Percentiles rank a stretch among this genome's conserved stretches.
Conservation (phyloP, 805 yeast genomes). For the Sugiyamaella floridensis region DNA sequence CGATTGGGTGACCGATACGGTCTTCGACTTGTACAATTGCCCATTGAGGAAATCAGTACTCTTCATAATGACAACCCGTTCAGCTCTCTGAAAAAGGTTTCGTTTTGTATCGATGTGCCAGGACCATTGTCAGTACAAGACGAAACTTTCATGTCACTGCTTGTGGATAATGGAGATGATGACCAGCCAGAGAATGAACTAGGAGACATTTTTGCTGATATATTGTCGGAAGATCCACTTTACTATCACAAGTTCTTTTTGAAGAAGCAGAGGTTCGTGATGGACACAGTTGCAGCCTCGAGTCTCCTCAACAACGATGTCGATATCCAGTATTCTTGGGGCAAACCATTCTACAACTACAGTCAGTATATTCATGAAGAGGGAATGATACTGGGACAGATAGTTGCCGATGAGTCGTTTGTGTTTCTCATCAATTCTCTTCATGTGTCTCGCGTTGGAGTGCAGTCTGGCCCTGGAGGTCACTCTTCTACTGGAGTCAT, state of each 20-base stretch:
- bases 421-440: slow-evolving; percentile 83
- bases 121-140: neutral
- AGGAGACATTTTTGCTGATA: slow-evolving; percentile 42
- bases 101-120: slow-evolving; percentile 45
- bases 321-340: slow-evolving; percentile 86
- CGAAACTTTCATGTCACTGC: neutral
- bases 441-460: slow-evolving; percentile 66
- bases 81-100: slow-evolving; percentile 71
- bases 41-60: slow-evolving; percentile 79
- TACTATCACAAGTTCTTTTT: slow-evolving; percentile 74
- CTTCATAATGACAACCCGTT: slow-evolving; percentile 77
- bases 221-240: slow-evolving; percentile 29
- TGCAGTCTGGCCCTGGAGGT: slow-evolving; percentile 21
- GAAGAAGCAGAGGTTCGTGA: slow-evolving; percentile 61
- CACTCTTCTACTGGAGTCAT: slow-evolving; percentile 2
- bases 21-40: slow-evolving; percentile 73
- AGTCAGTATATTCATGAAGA: slow-evolving; percentile 86
- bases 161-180: neutral
- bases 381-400: slow-evolving; percentile 85
- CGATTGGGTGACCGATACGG: slow-evolving; percentile 84
- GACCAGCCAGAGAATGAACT: slow-evolving; percentile 40
- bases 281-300: slow-evolving; percentile 72
- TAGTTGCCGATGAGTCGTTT: slow-evolving; percentile 69
- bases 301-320: slow-evolving; percentile 43
- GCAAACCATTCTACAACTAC: slow-evolving; percentile 69